phyloP scores from a whole-genome alignment of 805 yeast species.

The Jamesozyma piceae region DNA sequence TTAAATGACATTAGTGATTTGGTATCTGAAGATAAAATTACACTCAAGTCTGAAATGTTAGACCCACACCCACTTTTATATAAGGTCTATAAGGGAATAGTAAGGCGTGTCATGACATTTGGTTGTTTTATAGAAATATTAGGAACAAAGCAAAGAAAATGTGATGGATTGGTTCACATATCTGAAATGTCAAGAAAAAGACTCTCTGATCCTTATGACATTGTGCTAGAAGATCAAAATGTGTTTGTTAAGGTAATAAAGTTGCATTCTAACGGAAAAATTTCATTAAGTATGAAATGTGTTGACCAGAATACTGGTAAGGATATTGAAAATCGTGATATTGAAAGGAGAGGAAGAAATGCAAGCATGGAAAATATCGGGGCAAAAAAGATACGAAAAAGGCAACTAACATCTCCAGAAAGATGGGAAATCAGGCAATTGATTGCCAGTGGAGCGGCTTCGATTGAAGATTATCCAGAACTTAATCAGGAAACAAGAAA shows the following conservation, averaged over 20 bases:
- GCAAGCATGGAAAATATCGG: constrained; percentile 4
- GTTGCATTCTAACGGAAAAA: constrained; percentile 36
- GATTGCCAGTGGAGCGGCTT: constrained; percentile 66
- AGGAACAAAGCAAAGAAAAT: constrained; percentile 27
- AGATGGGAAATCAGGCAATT: constrained; percentile 83
- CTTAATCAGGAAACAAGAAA: constrained; percentile 33
- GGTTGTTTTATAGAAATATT: constrained; percentile 68
- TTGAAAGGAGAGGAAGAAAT: constrained; percentile 2
- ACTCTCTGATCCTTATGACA: constrained; percentile 49
- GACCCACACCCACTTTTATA: constrained; percentile 32
- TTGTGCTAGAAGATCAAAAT: constrained; percentile 45
- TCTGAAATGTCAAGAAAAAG: constrained; percentile 51
- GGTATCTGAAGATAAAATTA: constrained; percentile 4
- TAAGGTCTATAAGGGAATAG: constrained; percentile 49
- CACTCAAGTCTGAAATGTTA: constrained; percentile 11
- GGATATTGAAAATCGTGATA: constrained; percentile 5
- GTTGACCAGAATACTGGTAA: constrained; percentile 65
- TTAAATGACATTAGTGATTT: constrained; percentile 11
- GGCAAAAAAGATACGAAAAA: constrained; percentile 15
- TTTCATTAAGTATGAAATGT: constrained; percentile 59
- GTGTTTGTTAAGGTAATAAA: constrained; percentile 55
- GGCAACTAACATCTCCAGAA: constrained; percentile 72
- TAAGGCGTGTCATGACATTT: constrained; percentile 50
- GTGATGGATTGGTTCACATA: constrained; percentile 66
- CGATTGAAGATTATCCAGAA: constrained; percentile 62